Evolutionary conservation across 2,329 filamentous ascomycete genomes (phyloP).

Genomic region (Stemphylium beticola): DNA sequence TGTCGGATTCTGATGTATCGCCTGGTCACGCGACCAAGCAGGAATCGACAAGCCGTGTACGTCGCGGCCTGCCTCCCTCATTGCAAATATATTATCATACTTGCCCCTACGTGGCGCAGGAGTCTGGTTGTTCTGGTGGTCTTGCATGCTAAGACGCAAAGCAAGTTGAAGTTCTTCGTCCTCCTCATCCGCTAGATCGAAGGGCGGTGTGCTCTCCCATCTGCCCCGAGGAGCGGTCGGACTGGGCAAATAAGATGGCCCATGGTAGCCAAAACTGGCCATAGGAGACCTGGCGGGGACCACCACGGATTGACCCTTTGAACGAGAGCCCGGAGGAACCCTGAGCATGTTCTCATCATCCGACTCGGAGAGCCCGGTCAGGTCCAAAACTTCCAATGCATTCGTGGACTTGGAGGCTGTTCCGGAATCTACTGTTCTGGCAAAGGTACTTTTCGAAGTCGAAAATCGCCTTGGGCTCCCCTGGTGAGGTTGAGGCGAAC

Average conservation of each 20-base stretch:
- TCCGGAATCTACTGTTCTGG: not conserved
- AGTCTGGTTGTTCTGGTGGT: not conserved
- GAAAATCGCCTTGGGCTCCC: not conserved
- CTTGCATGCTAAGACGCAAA: slow-evolving; percentile 19
- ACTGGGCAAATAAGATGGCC: not conserved
- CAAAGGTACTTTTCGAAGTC: not conserved
- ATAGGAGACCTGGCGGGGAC: not conserved
- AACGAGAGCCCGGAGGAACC: not conserved
- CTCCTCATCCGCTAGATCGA: slow-evolving; percentile 2
- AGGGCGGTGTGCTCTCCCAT: not conserved
- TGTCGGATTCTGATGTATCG: not conserved
- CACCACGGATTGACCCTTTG: not conserved
- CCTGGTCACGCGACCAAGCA: slow-evolving; percentile 7
- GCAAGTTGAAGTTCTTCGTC: slow-evolving; percentile 15
- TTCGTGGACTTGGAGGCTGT: not conserved
- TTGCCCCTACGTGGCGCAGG: not conserved
- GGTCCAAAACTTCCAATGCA: not conserved
- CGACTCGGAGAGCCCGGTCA: slow-evolving; percentile 19
- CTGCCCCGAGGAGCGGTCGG: not conserved
- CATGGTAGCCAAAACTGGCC: not conserved
- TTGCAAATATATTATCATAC: slow-evolving; percentile 6
- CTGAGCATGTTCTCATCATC: slow-evolving; percentile 6
- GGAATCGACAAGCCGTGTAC: slow-evolving; percentile 2
- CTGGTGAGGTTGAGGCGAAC: not conserved
- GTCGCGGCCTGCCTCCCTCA: slow-evolving; percentile 8